phyloP scores from a whole-genome alignment of 306 rosid species.

The Begonia loranthoides region DNA sequence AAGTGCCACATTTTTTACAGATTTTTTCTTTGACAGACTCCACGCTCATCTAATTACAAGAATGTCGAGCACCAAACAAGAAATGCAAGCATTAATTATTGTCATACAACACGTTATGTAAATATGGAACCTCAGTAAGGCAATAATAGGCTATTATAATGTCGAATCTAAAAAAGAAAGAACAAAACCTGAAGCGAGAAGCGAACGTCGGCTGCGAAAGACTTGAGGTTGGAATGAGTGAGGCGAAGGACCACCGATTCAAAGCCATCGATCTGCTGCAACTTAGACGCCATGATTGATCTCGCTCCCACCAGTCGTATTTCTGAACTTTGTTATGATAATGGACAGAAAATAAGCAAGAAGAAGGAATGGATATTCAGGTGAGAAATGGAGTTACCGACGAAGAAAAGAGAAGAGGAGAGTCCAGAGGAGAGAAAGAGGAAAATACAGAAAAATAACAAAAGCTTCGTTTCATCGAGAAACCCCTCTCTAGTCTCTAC shows the following conservation, averaged over 20 bases:
- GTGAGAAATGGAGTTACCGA: too few relatives aligned
- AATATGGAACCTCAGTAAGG: background rate
- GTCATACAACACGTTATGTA: background rate
- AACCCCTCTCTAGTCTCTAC: too few relatives aligned
- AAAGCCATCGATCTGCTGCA: slow-evolving; percentile 47
- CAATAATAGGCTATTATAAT: background rate
- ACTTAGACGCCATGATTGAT: slow-evolving; percentile 32
- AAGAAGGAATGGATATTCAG: too few relatives aligned
- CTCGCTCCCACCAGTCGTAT: too few relatives aligned
- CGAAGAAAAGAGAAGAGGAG: too few relatives aligned
- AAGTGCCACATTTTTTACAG: slow-evolving; percentile 72
- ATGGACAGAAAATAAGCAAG: too few relatives aligned
- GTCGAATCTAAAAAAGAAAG: background rate
- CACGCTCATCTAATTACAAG: slow-evolving; percentile 27
- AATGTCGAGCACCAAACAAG: background rate
- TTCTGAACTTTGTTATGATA: too few relatives aligned
- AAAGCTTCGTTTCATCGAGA: too few relatives aligned
- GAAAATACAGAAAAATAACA: too few relatives aligned
- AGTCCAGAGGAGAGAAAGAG: too few relatives aligned
- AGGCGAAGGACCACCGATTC: slow-evolving; percentile 51
- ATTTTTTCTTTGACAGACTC: slow-evolving; percentile 73
- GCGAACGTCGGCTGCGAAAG: slow-evolving; percentile 55
- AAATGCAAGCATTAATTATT: background rate
- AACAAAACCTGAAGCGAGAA: slow-evolving; percentile 49
- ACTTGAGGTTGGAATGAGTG: slow-evolving; percentile 65